phyloP scores from a whole-genome alignment of 306 rosid species.

The Delonix regia region DNA sequence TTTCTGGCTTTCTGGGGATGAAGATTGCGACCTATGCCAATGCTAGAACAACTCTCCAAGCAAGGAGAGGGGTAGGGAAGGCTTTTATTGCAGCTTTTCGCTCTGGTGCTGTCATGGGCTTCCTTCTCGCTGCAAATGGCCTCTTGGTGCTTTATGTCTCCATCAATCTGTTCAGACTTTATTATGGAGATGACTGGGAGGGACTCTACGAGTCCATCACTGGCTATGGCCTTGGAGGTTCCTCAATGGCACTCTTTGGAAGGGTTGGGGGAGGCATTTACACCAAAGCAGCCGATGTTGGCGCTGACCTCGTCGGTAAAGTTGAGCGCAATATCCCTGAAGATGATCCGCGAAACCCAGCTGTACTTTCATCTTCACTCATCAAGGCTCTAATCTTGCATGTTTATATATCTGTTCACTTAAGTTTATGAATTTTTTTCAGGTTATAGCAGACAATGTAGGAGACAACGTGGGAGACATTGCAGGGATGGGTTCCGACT shows the following conservation, averaged over 20 bases:
- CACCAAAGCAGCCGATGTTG: conserved; percentile 88
- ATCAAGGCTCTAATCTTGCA: not conserved
- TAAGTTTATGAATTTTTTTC: not conserved
- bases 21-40: conserved; percentile 78
- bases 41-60: conserved; percentile 72
- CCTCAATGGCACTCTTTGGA: conserved; percentile 80
- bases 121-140: conserved; percentile 76
- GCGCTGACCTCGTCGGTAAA: conserved; percentile 76
- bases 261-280: conserved; percentile 82
- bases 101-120: conserved; percentile 75
- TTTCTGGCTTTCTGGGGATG: conserved; percentile 71
- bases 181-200: conserved; percentile 82
- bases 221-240: conserved; percentile 78
- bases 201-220: conserved; percentile 76
- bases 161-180: conserved; percentile 63
- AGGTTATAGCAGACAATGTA: conserved; percentile 81
- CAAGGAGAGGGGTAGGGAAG: conserved; percentile 66
- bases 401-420: no score
- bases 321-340: conserved; percentile 72
- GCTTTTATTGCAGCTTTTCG: conserved; percentile 62
- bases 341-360: conserved; percentile 79
- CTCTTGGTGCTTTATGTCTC: conserved; percentile 58
- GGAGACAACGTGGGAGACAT: conserved; percentile 84
- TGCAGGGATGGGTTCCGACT: conserved; percentile 82
- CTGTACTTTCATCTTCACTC: conserved; percentile 39